Evolutionary conservation across 331 rosid genomes (phyloP).

Genomic region (Arachis monticola): DNA sequence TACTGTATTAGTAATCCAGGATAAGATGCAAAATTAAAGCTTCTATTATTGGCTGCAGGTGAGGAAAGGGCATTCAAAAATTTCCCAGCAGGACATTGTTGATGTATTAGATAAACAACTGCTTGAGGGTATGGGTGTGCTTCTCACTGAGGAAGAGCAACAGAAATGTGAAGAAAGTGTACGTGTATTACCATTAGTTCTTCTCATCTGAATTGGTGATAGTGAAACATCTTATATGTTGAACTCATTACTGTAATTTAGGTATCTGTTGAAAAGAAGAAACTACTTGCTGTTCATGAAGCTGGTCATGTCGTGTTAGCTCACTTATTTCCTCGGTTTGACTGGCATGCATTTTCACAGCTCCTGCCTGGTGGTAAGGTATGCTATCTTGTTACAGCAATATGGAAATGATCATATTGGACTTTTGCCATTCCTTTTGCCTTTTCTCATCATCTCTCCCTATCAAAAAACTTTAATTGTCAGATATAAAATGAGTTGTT

Average conservation of each 20-base stretch:
- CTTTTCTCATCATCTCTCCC: background rate
- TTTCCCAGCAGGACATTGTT: constrained; percentile 73
- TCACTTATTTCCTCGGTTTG: constrained; percentile 92
- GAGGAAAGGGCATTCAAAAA: constrained; percentile 79
- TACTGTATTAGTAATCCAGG: background rate
- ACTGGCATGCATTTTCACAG: constrained; percentile 99
- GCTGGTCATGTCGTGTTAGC: constrained; percentile 95
- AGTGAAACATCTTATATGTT: constrained; percentile 16
- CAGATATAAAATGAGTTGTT: too few relatives aligned
- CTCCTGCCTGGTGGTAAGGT: constrained; percentile 99
- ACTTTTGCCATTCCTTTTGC: background rate
- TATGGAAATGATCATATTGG: constrained; percentile 21
- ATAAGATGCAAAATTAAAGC: constrained; percentile 5
- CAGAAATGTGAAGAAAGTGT: constrained; percentile 87
- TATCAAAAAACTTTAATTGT: too few relatives aligned
- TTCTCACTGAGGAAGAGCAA: constrained; percentile 97
- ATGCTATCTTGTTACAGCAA: constrained; percentile 40
- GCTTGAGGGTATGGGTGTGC: constrained; percentile 99
- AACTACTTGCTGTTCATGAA: constrained; percentile 95
- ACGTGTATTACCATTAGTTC: constrained; percentile 38
- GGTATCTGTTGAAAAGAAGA: constrained; percentile 82
- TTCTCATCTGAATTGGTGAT: constrained; percentile 13
- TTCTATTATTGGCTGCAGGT: constrained; percentile 60
- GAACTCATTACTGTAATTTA: constrained; percentile 36
- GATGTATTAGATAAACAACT: constrained; percentile 96